Conservation (phyloP, 495 filamentous ascomycete genomes). For the Aspergillus olivimuriae region DNA sequence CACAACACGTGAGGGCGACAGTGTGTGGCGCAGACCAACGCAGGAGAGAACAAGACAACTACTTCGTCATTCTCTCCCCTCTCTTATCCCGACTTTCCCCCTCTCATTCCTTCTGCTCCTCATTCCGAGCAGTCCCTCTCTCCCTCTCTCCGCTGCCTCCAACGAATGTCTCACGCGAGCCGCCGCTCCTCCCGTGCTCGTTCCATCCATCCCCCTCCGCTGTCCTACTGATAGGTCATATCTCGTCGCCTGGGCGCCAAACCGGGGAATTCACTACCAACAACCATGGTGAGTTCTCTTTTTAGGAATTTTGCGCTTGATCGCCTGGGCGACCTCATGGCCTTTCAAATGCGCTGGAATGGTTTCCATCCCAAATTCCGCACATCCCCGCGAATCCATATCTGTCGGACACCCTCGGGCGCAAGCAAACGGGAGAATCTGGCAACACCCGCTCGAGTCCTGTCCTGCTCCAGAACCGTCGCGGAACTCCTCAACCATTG, state of each 20-base stretch:
- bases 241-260: conserved; percentile 29
- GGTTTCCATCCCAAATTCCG: too few relatives aligned
- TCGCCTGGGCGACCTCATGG: too few relatives aligned
- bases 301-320: neutral
- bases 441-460: too few relatives aligned
- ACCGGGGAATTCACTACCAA: conserved; percentile 23
- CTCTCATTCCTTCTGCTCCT: conserved; percentile 6
- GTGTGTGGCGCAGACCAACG: conserved; percentile 19
- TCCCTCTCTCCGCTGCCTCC: conserved; percentile 4
- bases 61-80: conserved; percentile 16
- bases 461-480: too few relatives aligned
- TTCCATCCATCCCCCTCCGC: conserved; percentile 7
- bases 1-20: conserved; percentile 10
- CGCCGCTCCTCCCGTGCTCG: conserved; percentile 8
- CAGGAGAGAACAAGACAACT: neutral
- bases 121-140: neutral
- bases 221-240: conserved; percentile 23
- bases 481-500: too few relatives aligned
- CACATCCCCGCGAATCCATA: too few relatives aligned
- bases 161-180: conserved; percentile 10
- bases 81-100: too few relatives aligned
- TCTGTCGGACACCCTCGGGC: too few relatives aligned
- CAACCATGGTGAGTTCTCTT: conserved; percentile 28
- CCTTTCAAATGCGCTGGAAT: too few relatives aligned
- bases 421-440: too few relatives aligned